Evolutionary conservation across 1,284 basidiomycete genomes (phyloP).

Genomic region (Abortiporus biennis): DNA sequence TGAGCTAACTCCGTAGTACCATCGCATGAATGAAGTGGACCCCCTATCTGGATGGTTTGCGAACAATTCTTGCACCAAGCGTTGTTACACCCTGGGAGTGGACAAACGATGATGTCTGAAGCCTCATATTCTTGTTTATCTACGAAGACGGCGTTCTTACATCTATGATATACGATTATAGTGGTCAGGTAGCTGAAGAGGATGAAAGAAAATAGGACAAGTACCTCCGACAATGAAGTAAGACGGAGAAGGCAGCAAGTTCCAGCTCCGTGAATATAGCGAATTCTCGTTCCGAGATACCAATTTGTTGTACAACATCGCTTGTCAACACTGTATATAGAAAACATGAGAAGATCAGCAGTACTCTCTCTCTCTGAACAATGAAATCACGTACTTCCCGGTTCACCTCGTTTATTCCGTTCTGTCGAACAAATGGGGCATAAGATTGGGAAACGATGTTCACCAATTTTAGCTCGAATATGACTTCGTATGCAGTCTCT

Average conservation of each 20-base stretch:
- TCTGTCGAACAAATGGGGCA: constrained; percentile 49
- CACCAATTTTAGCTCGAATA: constrained; percentile 39
- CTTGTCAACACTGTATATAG: constrained; percentile 34
- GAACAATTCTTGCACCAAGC: constrained; percentile 52
- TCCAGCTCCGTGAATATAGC: constrained; percentile 48
- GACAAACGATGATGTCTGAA: constrained; percentile 33
- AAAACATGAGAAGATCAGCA: neutral
- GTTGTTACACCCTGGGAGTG: constrained; percentile 37
- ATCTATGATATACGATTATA: constrained; percentile 26
- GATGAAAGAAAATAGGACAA: constrained; percentile 6
- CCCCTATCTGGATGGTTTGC: constrained; percentile 31
- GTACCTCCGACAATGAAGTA: constrained; percentile 47
- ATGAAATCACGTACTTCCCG: constrained; percentile 29
- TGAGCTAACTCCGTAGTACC: constrained; percentile 46
- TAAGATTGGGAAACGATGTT: constrained; percentile 52
- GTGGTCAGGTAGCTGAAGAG: neutral
- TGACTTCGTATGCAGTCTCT: constrained; percentile 43
- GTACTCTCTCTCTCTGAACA: neutral
- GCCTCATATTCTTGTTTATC: constrained; percentile 42
- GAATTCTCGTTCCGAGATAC: constrained; percentile 41
- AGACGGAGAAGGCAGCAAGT: constrained; percentile 42
- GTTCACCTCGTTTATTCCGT: constrained; percentile 20
- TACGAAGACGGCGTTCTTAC: constrained; percentile 38
- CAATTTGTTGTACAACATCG: constrained; percentile 37
- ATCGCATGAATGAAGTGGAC: constrained; percentile 47